phyloP scores from a whole-genome alignment of 352 stramenopile genomes.

The Globisporangium solare region DNA sequence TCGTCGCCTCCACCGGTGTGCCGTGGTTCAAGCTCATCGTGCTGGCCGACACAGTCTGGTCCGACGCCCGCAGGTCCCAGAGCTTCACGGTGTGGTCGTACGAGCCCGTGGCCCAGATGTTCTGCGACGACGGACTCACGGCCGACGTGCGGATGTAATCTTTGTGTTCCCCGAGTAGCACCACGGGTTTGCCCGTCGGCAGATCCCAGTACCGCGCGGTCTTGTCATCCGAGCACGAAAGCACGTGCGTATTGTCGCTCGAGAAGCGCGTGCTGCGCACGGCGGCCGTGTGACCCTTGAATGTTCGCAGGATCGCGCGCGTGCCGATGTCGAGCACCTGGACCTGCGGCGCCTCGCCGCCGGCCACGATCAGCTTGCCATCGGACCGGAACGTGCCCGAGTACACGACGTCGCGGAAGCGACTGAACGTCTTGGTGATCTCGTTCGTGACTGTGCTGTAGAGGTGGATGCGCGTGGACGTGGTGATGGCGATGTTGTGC shows the following conservation, averaged over 20 bases:
- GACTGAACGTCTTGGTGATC: conserved; percentile 86
- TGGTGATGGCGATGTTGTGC: conserved; percentile 84
- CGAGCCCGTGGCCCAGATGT: conserved; percentile 84
- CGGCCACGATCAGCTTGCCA: conserved; percentile 84
- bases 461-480: conserved; percentile 82
- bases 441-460: conserved; percentile 81
- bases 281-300: conserved; percentile 81
- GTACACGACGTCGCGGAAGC: conserved; percentile 86
- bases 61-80: conserved; percentile 87
- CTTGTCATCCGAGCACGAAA: conserved; percentile 90
- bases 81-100: conserved; percentile 93
- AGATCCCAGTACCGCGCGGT: conserved; percentile 87
- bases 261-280: conserved; percentile 81
- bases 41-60: conserved; percentile 43
- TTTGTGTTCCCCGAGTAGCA: conserved; percentile 74
- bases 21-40: conserved; percentile 77
- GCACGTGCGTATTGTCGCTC: conserved; percentile 78
- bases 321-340: conserved; percentile 85
- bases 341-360: conserved; percentile 67
- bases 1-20: conserved; percentile 82
- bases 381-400: conserved; percentile 84
- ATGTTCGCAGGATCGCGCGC: conserved; percentile 77
- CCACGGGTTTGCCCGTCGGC: conserved; percentile 72
- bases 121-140: conserved; percentile 63
- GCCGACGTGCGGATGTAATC: conserved; percentile 86